Percentiles rank a stretch among this genome's conserved stretches.
Evolutionary conservation across 2,329 filamentous ascomycete genomes (phyloP).

Genomic region (Venturiaceae sp.): DNA sequence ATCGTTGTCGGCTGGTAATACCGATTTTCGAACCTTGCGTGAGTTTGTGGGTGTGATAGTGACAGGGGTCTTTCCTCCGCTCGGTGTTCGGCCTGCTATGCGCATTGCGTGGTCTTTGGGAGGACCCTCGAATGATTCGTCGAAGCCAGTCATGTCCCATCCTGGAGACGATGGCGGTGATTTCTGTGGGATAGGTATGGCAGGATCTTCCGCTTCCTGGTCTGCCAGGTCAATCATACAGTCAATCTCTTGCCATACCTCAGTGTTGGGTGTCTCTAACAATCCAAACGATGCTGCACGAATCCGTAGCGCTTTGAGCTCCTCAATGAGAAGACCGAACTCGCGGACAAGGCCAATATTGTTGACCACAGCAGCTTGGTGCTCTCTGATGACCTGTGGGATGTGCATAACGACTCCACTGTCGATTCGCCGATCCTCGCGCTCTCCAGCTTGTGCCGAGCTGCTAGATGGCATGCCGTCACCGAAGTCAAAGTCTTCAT

Average conservation of each 20-base stretch:
- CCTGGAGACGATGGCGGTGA: conserved; percentile 45
- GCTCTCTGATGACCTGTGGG: conserved; percentile 68
- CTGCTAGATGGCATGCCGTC: conserved; percentile 24
- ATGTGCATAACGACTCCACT: conserved; percentile 53
- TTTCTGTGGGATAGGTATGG: conserved; percentile 38
- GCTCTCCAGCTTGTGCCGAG: conserved; percentile 8
- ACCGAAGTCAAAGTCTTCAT: conserved; percentile 77
- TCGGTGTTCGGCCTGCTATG: background rate
- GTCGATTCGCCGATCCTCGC: conserved; percentile 29
- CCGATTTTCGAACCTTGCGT: conserved; percentile 7
- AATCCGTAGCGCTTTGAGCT: conserved; percentile 66
- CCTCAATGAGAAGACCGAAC: conserved; percentile 71
- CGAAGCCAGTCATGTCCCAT: conserved; percentile 49
- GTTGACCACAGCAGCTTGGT: conserved; percentile 70
- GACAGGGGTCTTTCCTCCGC: background rate
- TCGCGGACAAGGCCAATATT: conserved; percentile 79
- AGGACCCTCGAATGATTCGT: conserved; percentile 27
- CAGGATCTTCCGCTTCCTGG: conserved; percentile 50
- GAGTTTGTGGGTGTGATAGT: conserved; percentile 4
- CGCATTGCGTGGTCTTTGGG: background rate
- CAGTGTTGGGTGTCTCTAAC: conserved; percentile 47
- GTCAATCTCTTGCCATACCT: conserved; percentile 71
- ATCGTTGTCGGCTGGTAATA: conserved; percentile 9
- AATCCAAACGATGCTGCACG: conserved; percentile 61
- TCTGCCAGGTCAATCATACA: conserved; percentile 79